phyloP scores from a whole-genome alignment of 2,329 filamentous ascomycete species.

The Sarocladium oryzae region DNA sequence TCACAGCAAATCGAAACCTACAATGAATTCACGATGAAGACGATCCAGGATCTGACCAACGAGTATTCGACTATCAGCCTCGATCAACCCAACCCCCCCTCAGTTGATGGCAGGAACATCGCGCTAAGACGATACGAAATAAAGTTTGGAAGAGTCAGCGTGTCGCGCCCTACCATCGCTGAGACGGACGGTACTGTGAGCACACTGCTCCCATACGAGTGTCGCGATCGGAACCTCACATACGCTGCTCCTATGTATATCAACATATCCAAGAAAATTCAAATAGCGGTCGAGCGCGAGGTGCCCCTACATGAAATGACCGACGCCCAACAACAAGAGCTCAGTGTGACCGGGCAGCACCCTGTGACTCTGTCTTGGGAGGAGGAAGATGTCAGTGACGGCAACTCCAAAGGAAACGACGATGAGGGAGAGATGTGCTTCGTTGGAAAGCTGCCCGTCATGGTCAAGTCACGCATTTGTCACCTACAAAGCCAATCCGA shows the following conservation, averaged over 20 bases:
- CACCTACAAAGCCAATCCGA: constrained; percentile 79
- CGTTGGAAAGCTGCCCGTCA: constrained; percentile 92
- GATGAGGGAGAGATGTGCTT: constrained; percentile 37
- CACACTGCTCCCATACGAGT: constrained; percentile 87
- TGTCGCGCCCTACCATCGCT: constrained; percentile 84
- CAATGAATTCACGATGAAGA: constrained; percentile 91
- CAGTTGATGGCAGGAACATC: constrained; percentile 69
- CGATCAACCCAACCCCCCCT: constrained; percentile 80
- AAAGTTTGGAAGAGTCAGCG: constrained; percentile 83
- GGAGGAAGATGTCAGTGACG: constrained; percentile 47
- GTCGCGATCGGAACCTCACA: constrained; percentile 88
- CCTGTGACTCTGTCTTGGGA: constrained; percentile 57
- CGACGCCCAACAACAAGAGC: constrained; percentile 51
- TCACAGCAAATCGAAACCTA: constrained; percentile 98
- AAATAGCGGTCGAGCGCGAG: constrained; percentile 71
- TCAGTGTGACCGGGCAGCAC: constrained; percentile 47
- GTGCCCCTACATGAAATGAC: constrained; percentile 63
- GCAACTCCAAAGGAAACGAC: constrained; percentile 45
- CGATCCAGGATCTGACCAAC: constrained; percentile 88
- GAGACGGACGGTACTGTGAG: constrained; percentile 87
- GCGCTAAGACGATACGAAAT: constrained; percentile 90
- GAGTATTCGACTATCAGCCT: constrained; percentile 90
- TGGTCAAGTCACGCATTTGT: constrained; percentile 96
- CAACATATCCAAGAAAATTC: constrained; percentile 78
- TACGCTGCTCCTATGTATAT: constrained; percentile 91